phyloP scores from a whole-genome alignment of 805 yeast genomes.

The Candida ponderosae region DNA sequence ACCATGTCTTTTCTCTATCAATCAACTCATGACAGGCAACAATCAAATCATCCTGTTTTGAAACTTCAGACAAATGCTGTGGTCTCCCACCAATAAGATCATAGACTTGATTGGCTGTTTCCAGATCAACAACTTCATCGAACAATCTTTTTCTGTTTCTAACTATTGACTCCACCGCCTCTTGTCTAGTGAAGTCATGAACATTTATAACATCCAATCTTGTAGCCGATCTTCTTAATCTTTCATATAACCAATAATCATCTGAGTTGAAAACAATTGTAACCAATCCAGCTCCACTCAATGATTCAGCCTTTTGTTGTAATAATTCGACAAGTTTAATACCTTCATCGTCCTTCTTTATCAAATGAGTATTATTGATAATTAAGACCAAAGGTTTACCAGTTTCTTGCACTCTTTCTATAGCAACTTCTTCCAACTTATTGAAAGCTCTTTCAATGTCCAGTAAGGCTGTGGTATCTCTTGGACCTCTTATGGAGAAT shows the following conservation, averaged over 20 bases:
- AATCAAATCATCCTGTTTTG: conserved; percentile 47
- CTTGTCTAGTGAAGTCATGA: conserved; percentile 47
- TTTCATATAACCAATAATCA: conserved; percentile 83
- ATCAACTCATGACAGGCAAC: conserved; percentile 62
- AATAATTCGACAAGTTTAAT: conserved; percentile 59
- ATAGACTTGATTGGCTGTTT: conserved; percentile 45
- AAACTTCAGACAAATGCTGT: conserved; percentile 69
- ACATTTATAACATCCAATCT: conserved; percentile 67
- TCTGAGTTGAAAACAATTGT: conserved; percentile 68
- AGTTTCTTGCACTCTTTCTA: conserved; percentile 31
- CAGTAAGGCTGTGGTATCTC: conserved; percentile 74
- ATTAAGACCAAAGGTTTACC: conserved; percentile 58
- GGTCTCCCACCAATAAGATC: conserved; percentile 78
- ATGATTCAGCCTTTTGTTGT: conserved; percentile 76
- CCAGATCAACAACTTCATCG: conserved; percentile 30
- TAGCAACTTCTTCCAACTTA: conserved; percentile 67
- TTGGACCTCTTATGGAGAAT: conserved; percentile 74
- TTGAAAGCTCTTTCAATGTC: conserved; percentile 81
- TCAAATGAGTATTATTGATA: conserved; percentile 68
- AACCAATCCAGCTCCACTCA: conserved; percentile 50
- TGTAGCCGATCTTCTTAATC: conserved; percentile 64
- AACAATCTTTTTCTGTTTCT: conserved; percentile 40
- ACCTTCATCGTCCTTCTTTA: conserved; percentile 72
- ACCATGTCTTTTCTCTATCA: conserved; percentile 81
- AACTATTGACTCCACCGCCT: conserved; percentile 47